These are phyloP conservation scores for Berberis thunbergii DNA, from an alignment of 164 flowering plant genomes.

Conservation along the genomic window DNA sequence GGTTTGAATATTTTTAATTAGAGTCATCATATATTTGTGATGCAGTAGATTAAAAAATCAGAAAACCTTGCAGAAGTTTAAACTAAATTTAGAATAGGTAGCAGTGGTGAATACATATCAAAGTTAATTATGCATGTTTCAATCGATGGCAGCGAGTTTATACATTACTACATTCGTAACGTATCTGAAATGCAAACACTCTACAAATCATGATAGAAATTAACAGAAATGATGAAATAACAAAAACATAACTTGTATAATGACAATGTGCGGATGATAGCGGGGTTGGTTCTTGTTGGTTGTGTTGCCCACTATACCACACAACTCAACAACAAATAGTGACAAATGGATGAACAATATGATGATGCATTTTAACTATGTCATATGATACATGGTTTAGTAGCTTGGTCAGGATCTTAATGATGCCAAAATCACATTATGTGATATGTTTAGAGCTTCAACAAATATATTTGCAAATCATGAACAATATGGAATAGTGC, in stretches of 20 bases:
- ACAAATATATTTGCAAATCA: constrained; percentile 65
- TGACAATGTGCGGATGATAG: constrained; percentile 53
- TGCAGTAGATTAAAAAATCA: constrained; percentile 58
- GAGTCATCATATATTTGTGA: constrained; percentile 74
- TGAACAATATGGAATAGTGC: constrained; percentile 47
- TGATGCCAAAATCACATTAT: constrained; percentile 56
- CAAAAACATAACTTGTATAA: constrained; percentile 69
- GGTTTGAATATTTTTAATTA: constrained; percentile 10
- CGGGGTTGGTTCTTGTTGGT: constrained; percentile 86
- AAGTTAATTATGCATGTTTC: constrained; percentile 68
- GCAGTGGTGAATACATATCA: constrained; percentile 44
- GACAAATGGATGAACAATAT: constrained; percentile 64
- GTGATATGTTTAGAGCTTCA: constrained; percentile 65
- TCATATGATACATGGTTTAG: constrained; percentile 60
- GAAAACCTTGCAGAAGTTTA: constrained; percentile 53
- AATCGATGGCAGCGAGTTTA: constrained; percentile 77
- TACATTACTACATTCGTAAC: constrained; percentile 76
- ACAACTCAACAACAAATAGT: constrained; percentile 44
- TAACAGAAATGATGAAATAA: constrained; percentile 41
- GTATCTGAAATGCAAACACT: constrained; percentile 56
- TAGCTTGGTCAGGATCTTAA: constrained; percentile 48
- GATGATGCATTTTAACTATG: constrained; percentile 74
- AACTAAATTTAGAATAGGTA: constrained; percentile 53
- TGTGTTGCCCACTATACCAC: constrained; percentile 86
- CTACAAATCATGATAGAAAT: constrained; percentile 66